These are phyloP conservation scores for Chloropicon primus DNA, from an alignment of 139 green algal species.

Conservation along the genomic window DNA sequence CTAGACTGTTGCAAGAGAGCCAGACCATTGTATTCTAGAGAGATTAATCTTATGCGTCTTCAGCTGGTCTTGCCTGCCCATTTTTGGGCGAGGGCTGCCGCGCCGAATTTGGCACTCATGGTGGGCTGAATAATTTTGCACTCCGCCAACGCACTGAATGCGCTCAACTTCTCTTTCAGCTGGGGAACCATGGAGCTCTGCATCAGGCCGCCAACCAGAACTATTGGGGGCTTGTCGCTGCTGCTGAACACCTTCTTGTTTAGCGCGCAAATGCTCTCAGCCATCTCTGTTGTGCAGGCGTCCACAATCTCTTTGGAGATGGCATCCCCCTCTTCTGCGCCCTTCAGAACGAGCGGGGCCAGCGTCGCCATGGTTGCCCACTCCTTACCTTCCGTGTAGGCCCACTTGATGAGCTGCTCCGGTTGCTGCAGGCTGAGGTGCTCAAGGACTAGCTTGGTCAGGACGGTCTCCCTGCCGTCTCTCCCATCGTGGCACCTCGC, in stretches of 20 bases:
- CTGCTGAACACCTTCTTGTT: not conserved
- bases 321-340: not conserved
- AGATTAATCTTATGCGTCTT: too few species aligned
- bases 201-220: not conserved
- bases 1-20: too few species aligned
- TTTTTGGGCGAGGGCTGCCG: not conserved
- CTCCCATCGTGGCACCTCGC: not conserved
- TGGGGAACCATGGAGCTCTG: not conserved
- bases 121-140: not conserved
- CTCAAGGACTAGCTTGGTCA: not conserved
- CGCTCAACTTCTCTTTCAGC: not conserved
- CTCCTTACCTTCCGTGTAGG: not conserved
- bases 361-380: not conserved
- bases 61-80: too few species aligned
- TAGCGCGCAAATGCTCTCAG: not conserved
- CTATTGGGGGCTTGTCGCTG: not conserved
- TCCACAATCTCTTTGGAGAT: not conserved
- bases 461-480: not conserved
- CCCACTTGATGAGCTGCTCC: not conserved
- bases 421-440: not conserved
- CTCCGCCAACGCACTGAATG: not conserved
- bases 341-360: not conserved
- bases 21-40: too few species aligned
- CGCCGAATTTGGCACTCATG: not conserved
- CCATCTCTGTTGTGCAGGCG: not conserved